Base-by-base conservation (phyloP, 257 asterid genomes). In the Hygrophila difformis region DNA sequence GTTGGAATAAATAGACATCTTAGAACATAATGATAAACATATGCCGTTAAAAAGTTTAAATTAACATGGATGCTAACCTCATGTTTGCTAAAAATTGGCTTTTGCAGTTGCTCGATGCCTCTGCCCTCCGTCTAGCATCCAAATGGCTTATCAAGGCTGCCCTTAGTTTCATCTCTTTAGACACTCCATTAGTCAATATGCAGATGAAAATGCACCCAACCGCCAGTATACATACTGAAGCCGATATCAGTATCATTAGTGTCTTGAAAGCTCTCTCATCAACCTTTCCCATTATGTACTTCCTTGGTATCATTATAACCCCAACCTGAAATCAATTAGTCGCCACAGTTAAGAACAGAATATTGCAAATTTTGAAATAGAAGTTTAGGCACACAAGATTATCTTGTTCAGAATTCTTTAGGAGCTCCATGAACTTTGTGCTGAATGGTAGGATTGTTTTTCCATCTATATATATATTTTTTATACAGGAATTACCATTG, bases 11-110 rank as follows among this genome's bases (percentile, higher is more conserved):
- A n/a, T n/a, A n/a, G n/a, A n/a, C n/a, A n/a, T n/a, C n/a, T n/a
- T n/a, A n/a, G n/a, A n/a, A n/a, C n/a, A n/a, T n/a, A n/a, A n/a
- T n/a, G n/a, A n/a, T n/a, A 6, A 4, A 18, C 28, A 41, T 29
- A 53, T 40, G 12, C 23, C 18, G 18, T 5, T 0, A 19, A 42
- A 18, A 29, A 42, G 13, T 13, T 39, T 3, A 46, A 34, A 16
- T 10, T 22, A 18, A 20, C 0, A 37, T 23, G 15, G 49, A 17
- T 48, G 19, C 56, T 65, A 38, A 72, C 97, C 97, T 87, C 97
- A 87, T 87, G 66, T 87, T 87, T 11, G 97, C 97, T 44, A 87
- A 72, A 74, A 87, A 87, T 74, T 83, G 93, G 62, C 95, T 87
- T 66, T 87, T 87, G 59, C 78, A 87, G 66, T 87, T 84, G 71